These are phyloP conservation scores for Coemansia umbellata DNA, from an alignment of 192 early-diverging fungal genomes.

Conservation along the genomic window DNA sequence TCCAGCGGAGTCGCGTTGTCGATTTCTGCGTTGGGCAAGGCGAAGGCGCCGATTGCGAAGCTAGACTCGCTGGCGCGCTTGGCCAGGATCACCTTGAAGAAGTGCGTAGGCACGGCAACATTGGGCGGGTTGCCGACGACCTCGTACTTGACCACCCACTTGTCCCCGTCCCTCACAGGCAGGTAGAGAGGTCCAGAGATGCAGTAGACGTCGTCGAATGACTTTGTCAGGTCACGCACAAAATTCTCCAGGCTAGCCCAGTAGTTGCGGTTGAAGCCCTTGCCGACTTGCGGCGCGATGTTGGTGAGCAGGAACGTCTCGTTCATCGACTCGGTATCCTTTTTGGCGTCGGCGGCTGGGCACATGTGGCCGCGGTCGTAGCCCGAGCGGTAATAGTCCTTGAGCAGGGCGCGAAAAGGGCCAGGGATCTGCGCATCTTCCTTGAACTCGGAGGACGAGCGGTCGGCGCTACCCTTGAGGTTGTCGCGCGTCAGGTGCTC, in stretches of 20 bases:
- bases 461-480: slow-evolving; percentile 53
- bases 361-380: slow-evolving; percentile 94
- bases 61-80: slow-evolving; percentile 47
- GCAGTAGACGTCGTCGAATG: slow-evolving; percentile 80
- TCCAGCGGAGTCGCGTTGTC: slow-evolving; percentile 60
- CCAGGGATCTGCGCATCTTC: slow-evolving; percentile 73
- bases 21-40: slow-evolving; percentile 79
- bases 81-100: slow-evolving; percentile 86
- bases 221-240: slow-evolving; percentile 63
- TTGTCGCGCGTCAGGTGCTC: slow-evolving; percentile 64
- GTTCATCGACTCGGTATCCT: slow-evolving; percentile 67
- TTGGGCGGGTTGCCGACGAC: slow-evolving; percentile 85
- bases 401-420: slow-evolving; percentile 68
- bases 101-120: slow-evolving; percentile 88
- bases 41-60: slow-evolving; percentile 66
- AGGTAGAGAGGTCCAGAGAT: slow-evolving; percentile 86
- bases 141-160: slow-evolving; percentile 80
- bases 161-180: slow-evolving; percentile 70
- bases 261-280: slow-evolving; percentile 89
- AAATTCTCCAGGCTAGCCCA: slow-evolving; percentile 88
- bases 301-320: slow-evolving; percentile 85
- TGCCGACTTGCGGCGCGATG: slow-evolving; percentile 76
- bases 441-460: slow-evolving; percentile 66
- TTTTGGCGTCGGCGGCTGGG: slow-evolving; percentile 83
- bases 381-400: slow-evolving; percentile 76